phyloP scores from a whole-genome alignment of 306 rosid species.

The Cucurbita ficifolia region DNA sequence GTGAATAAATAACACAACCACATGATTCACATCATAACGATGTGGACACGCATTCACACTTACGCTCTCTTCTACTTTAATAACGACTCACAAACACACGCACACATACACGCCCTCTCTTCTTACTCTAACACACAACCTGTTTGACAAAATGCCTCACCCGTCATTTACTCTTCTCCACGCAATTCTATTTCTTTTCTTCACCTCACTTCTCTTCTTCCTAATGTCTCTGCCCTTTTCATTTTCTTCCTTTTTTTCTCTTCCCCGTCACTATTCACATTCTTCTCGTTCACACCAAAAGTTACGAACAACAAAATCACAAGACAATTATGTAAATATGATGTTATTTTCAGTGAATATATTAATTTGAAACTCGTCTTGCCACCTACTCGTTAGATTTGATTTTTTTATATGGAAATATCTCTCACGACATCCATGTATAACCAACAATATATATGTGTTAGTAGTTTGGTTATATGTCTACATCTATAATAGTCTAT shows the following conservation, averaged over 20 bases:
- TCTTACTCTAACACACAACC: not conserved
- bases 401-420: not conserved
- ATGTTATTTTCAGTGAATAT: not conserved
- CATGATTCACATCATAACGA: not conserved
- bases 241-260: not conserved
- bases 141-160: constrained; percentile 1
- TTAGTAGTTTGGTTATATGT: not conserved
- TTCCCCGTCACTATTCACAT: too few relatives aligned
- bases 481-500: not conserved
- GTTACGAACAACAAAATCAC: not conserved
- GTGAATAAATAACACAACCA: not conserved
- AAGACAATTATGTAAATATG: not conserved
- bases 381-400: not conserved
- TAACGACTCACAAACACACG: not conserved
- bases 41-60: not conserved
- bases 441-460: not conserved
- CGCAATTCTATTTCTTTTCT: not conserved
- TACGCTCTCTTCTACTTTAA: too few relatives aligned
- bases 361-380: not conserved
- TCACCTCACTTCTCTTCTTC: not conserved
- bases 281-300: not conserved
- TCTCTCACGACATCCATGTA: not conserved
- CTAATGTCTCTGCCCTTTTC: not conserved
- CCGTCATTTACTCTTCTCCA: not conserved
- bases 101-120: not conserved